Percentiles rank a stretch among this genome's conserved stretches.
Evolutionary conservation across 345 rosid genomes (phyloP).

Genomic region (Murraya paniculata): DNA sequence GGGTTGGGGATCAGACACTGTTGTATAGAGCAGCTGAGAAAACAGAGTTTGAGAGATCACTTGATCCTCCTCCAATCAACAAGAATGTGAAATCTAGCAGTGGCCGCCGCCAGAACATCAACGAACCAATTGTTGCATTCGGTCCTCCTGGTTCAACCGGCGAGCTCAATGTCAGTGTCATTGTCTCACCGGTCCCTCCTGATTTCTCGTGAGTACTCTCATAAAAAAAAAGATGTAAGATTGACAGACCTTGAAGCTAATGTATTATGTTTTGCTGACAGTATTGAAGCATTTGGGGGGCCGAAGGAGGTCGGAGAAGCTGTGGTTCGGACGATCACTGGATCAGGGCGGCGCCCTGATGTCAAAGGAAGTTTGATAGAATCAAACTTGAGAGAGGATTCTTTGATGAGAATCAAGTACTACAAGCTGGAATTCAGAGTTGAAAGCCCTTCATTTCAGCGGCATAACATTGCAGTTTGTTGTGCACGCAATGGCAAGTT

Average conservation of each 20-base stretch:
- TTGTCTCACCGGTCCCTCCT: constrained; percentile 68
- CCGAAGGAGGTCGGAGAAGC: constrained; percentile 78
- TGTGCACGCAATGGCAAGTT: constrained; percentile 55
- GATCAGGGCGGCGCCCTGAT: constrained; percentile 43
- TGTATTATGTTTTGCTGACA: constrained; percentile 15
- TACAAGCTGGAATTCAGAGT: constrained; percentile 74
- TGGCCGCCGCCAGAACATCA: constrained; percentile 40
- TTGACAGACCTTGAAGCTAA: not conserved
- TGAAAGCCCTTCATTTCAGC: constrained; percentile 57
- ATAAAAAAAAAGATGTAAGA: not conserved
- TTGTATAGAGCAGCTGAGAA: constrained; percentile 71
- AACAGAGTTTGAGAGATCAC: constrained; percentile 55
- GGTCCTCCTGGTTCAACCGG: constrained; percentile 90
- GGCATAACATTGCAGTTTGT: constrained; percentile 75
- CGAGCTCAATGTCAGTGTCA: constrained; percentile 87
- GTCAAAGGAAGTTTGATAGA: constrained; percentile 58
- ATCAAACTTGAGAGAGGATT: constrained; percentile 53
- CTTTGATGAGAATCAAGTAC: constrained; percentile 47
- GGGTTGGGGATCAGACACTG: constrained; percentile 86
- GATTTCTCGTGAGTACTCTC: constrained; percentile 69
- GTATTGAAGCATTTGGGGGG: constrained; percentile 88
- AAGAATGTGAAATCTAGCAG: constrained; percentile 20
- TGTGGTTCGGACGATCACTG: constrained; percentile 52
- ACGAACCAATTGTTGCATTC: constrained; percentile 77
- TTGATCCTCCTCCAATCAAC: constrained; percentile 70